Base-by-base conservation (phyloP, 2,329 filamentous ascomycete species). In the Botrytis elliptica region DNA sequence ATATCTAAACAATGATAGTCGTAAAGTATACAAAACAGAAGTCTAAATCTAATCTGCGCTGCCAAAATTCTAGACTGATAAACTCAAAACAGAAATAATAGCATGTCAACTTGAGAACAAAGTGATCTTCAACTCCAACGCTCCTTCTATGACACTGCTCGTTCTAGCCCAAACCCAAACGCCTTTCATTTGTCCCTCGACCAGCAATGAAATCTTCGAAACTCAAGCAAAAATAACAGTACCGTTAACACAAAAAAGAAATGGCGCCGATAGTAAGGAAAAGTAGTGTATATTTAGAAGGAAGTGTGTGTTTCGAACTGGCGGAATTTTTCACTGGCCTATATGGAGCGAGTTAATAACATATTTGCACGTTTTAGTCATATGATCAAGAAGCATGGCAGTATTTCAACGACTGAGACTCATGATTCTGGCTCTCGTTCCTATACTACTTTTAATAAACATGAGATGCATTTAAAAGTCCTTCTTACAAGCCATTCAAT, bases 401-500 rank as follows among this genome's bases (percentile, higher is more conserved):
- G 66, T 69, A 69, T 69, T 69, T 69, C 66, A 55, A 57, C 42
- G 66, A n/a, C 42, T 76, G 77, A 67, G 25, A 67, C 73, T 33
- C 74, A 77, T 29, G 12, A 69, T 57, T 55, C 4, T 33, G 66
- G 66, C 66, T 69, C 66, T 57, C 66, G 66, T 69, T 69, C 66
- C 66, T 69, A 69, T 69, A 69, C 66, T 57, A 57, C 66, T 69
- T 29, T 57, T 60, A 60, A 29, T 29, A 38, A 29, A 72, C 16
- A 52, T 60, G 38, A n/a, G 18, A 38, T 36, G 40, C 29, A 60
- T 72, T 55, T 55, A 55, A 40, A 62, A 72, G 25, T 63, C 42
- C 62, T 69, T 63, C 73, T 71, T 74, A 74, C 60, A 75, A 38
- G 49, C 71, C 71, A 69, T 81, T 81, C 55, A 81, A 63, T 29